These are phyloP conservation scores for Neonectria coccinea DNA, from an alignment of 2,329 filamentous ascomycete genomes.

Conservation along the genomic window DNA sequence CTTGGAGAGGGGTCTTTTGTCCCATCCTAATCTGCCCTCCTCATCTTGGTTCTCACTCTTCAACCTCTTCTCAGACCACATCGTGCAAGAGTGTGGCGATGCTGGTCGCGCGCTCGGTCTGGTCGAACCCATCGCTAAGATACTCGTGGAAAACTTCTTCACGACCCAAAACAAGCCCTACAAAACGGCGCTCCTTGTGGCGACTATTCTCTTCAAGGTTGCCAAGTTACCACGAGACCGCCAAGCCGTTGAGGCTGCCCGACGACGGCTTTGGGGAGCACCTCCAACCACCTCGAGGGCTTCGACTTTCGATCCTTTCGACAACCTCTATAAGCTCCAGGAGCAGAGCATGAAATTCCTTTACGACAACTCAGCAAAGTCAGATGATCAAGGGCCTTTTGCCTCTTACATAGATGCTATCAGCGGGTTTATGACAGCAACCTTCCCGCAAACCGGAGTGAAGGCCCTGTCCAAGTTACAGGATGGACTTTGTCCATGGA, in stretches of 20 bases:
- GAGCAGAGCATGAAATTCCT: conserved; percentile 63
- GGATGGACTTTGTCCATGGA: conserved; percentile 70
- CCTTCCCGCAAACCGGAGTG: conserved; percentile 62
- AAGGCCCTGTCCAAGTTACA: conserved; percentile 72
- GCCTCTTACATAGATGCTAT: conserved; percentile 66
- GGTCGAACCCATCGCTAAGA: conserved; percentile 77
- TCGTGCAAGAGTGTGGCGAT: conserved; percentile 74
- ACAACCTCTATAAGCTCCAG: conserved; percentile 72
- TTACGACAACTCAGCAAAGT: conserved; percentile 61
- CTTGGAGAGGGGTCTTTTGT: conserved; percentile 70
- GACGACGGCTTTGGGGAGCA: conserved; percentile 71
- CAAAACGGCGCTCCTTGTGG: conserved; percentile 49
- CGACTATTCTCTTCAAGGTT: conserved; percentile 58
- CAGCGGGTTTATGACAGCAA: conserved; percentile 63
- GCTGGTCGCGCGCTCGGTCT: conserved; percentile 73
- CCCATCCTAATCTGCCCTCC: conserved; percentile 61
- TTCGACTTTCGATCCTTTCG: conserved; percentile 72
- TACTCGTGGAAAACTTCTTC: conserved; percentile 55
- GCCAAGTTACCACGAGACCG: conserved; percentile 69
- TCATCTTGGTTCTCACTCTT: conserved; percentile 67
- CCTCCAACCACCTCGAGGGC: conserved; percentile 44
- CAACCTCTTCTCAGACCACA: conserved; percentile 64
- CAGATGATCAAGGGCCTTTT: conserved; percentile 53
- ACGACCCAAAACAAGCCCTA: conserved; percentile 25
- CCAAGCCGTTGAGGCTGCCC: conserved; percentile 73